These are phyloP conservation scores for Discostella stelligeroides DNA, from an alignment of 108 stramenopile genomes.

Conservation along the genomic window DNA sequence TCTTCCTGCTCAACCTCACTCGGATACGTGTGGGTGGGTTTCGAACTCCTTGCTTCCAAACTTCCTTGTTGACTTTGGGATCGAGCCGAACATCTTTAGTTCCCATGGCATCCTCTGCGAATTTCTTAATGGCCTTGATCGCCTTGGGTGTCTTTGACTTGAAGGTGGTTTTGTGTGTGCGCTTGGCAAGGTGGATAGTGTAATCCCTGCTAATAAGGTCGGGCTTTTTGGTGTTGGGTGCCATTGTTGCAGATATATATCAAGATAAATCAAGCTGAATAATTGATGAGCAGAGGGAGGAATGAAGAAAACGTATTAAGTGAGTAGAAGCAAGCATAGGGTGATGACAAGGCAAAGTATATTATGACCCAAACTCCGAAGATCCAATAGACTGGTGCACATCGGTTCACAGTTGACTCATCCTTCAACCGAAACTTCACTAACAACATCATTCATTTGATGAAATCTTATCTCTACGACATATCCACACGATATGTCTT, in stretches of 20 bases:
- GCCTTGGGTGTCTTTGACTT: conserved; percentile 98
- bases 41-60: conserved; percentile 94
- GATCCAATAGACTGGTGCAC: too few relatives aligned
- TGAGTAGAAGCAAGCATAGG: too few relatives aligned
- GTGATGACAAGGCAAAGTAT: too few relatives aligned
- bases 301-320: not conserved
- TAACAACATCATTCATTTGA: too few relatives aligned
- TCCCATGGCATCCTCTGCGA: conserved; percentile 95
- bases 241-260: conserved; percentile 50
- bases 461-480: too few relatives aligned
- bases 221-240: conserved; percentile 61
- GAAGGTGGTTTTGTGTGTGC: conserved; percentile 91
- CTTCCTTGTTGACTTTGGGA: conserved; percentile 86
- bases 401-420: too few relatives aligned
- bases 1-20: conserved; percentile 95
- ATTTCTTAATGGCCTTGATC: conserved; percentile 95
- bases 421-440: too few relatives aligned
- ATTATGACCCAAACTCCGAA: too few relatives aligned
- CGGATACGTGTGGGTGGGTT: conserved; percentile 97
- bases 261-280: conserved; percentile 1
- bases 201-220: conserved; percentile 93
- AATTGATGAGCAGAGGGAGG: not conserved
- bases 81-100: conserved; percentile 94
- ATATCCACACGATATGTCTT: too few relatives aligned
- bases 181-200: conserved; percentile 99